A percentile compares a stretch with the other conserved stretches of the same genome.
These are phyloP conservation scores for Phytophthora multivora DNA, from an alignment of 352 stramenopile species.

Conservation along the genomic window DNA sequence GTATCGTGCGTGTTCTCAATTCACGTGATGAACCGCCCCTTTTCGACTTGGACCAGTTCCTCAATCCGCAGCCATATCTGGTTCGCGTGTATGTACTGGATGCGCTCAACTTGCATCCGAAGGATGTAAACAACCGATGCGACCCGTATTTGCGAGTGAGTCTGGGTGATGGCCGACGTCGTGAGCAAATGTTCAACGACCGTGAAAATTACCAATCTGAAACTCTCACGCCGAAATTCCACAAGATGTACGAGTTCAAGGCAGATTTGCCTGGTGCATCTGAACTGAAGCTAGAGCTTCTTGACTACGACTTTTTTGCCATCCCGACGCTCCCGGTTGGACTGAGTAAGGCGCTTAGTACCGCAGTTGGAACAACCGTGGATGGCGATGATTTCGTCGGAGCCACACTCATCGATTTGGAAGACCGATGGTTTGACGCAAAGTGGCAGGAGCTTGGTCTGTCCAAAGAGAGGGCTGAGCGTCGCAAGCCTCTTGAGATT, in stretches of 20 bases:
- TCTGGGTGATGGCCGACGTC: slow-evolving; percentile 75
- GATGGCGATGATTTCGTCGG: slow-evolving; percentile 91
- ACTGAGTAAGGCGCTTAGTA: slow-evolving; percentile 55
- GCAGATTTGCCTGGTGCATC: slow-evolving; percentile 83
- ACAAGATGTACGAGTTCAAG: slow-evolving; percentile 92
- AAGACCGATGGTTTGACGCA: slow-evolving; percentile 92
- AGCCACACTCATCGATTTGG: slow-evolving; percentile 91
- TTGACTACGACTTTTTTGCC: slow-evolving; percentile 79
- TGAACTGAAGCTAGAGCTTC: slow-evolving; percentile 67
- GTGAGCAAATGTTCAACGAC: slow-evolving; percentile 79
- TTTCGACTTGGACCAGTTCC: slow-evolving; percentile 75
- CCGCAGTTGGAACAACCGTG: slow-evolving; percentile 50
- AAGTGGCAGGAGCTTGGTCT: slow-evolving; percentile 83
- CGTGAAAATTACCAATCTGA: slow-evolving; percentile 74
- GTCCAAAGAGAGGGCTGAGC: slow-evolving; percentile 32
- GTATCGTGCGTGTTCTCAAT: slow-evolving; percentile 82
- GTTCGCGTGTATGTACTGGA: slow-evolving; percentile 90
- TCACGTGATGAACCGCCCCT: slow-evolving; percentile 69
- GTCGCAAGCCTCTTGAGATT: slow-evolving; percentile 67
- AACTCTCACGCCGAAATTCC: slow-evolving; percentile 87
- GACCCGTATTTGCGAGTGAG: slow-evolving; percentile 87
- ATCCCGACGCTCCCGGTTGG: slow-evolving; percentile 56
- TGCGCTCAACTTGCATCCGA: slow-evolving; percentile 76
- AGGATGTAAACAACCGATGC: slow-evolving; percentile 82
- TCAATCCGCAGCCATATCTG: slow-evolving; percentile 79